These are phyloP conservation scores for Penicillium tannophilum DNA, from an alignment of 495 filamentous ascomycete species.

Conservation along the genomic window DNA sequence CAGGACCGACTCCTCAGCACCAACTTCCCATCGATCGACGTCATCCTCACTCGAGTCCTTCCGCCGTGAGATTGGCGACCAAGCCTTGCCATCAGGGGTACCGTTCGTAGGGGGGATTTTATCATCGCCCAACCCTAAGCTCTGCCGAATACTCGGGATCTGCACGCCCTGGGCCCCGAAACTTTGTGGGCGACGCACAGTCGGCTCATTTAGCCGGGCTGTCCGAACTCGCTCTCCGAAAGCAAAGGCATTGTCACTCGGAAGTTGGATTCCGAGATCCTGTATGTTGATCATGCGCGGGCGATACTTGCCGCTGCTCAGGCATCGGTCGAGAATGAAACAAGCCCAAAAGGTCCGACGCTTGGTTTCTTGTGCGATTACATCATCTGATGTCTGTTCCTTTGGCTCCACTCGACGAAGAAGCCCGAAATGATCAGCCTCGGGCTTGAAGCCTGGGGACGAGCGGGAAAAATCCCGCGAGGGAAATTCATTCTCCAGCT, in stretches of 20 bases:
- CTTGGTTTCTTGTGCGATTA: conserved; percentile 73
- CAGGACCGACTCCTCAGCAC: conserved; percentile 67
- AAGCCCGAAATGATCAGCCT: conserved; percentile 49
- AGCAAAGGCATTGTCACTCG: conserved; percentile 52
- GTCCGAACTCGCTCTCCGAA: conserved; percentile 52
- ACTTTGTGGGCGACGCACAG: conserved; percentile 41
- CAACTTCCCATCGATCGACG: conserved; percentile 58
- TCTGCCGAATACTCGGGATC: conserved; percentile 51
- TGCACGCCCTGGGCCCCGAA: conserved; percentile 48
- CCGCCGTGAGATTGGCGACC: conserved; percentile 56
- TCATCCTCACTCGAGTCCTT: conserved; percentile 70
- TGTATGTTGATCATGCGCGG: conserved; percentile 68
- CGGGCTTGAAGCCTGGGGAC: conserved; percentile 42
- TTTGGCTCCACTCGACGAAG: conserved; percentile 35
- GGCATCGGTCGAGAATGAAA: conserved; percentile 78
- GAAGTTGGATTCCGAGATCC: conserved; percentile 58
- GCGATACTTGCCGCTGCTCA: conserved; percentile 75
- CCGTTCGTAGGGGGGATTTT: conserved; percentile 36
- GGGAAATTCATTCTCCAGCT: conserved; percentile 51
- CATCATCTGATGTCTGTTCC: conserved; percentile 52
- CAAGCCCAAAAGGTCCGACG: conserved; percentile 86
- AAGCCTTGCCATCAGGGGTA: conserved; percentile 38
- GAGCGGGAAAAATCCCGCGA: conserved; percentile 41
- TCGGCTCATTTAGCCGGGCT: conserved; percentile 43
- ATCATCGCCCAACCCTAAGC: conserved; percentile 44